Conservation (phyloP, 352 stramenopile species). For the Pythium myriotylum region DNA sequence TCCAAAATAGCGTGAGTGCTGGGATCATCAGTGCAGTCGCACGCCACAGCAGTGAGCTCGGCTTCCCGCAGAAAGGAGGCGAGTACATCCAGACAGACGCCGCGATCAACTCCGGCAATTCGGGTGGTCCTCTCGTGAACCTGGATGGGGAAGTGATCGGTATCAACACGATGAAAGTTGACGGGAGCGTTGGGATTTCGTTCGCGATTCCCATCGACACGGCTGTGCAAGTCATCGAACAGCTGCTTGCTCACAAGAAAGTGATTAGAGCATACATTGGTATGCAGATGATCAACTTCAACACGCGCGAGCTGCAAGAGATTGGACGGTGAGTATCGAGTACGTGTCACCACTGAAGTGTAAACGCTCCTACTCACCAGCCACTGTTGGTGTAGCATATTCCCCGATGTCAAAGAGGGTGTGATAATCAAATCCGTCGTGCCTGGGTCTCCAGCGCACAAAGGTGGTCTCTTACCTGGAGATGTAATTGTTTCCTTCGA, state of each 20-base stretch:
- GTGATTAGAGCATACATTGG: slow-evolving; percentile 91
- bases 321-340: slow-evolving; percentile 45
- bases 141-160: slow-evolving; percentile 93
- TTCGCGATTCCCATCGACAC: slow-evolving; percentile 95
- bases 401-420: slow-evolving; percentile 75
- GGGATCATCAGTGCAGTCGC: slow-evolving; percentile 92
- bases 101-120: slow-evolving; percentile 94
- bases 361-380: not conserved
- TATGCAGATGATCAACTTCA: slow-evolving; percentile 92
- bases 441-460: slow-evolving; percentile 76
- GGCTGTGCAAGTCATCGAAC: slow-evolving; percentile 86
- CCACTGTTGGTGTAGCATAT: slow-evolving; percentile 32
- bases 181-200: slow-evolving; percentile 87
- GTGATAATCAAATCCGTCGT: slow-evolving; percentile 85
- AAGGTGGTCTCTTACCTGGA: slow-evolving; percentile 67
- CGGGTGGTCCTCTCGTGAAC: slow-evolving; percentile 92
- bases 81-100: slow-evolving; percentile 96
- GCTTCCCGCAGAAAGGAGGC: slow-evolving; percentile 72
- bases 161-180: slow-evolving; percentile 96
- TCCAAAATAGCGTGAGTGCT: slow-evolving; percentile 91
- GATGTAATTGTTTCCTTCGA: slow-evolving; percentile 84
- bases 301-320: slow-evolving; percentile 63
- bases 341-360: too few relatives aligned
- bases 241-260: slow-evolving; percentile 87
- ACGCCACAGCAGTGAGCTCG: slow-evolving; percentile 88